Base-by-base conservation (phyloP, 1,139 yeast species). In the Blastobotrys illinoisensis region DNA sequence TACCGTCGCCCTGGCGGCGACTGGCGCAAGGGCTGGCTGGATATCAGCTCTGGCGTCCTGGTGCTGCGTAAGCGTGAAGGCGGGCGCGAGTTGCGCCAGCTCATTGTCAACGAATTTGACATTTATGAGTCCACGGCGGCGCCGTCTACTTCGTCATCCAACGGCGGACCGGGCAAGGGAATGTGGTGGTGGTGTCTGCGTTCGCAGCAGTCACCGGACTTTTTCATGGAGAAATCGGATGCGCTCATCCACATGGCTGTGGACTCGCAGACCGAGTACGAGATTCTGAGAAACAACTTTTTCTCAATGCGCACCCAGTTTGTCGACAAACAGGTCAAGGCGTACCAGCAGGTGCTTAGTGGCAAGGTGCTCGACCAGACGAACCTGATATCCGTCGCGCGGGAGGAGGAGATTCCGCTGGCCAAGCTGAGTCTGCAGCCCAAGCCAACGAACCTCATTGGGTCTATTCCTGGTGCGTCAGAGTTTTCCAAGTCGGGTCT, bases 271-370 rank as follows among this genome's bases (percentile, higher is more conserved):
- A 55, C 60, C 47, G 66, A 63, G 47, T 66, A 61, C 54, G 64
- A 64, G 40, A 51, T 57, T 46, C 57, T 69, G 47, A 57, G 70
- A 32, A 69, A 68, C 50, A 65, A 68, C 19, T 53, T 67, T 16
- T 67, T 57, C 56, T 63, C 72, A 7, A 56, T 68, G 18, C 60
- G 72, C 26, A 54, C 65, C 19, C 60, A 58, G 46, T 53, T 58
- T 1, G 56, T 54, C 19, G 64, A 58, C 50, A 58, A 54, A 43
- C 49, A 46, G 23, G 28, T 47, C 48, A 43, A 50, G 14, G 36
- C 52, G 9, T 26, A 46, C 32, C 51, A 51, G 5, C 46, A 47
- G 44, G 44, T 32, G 18, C 43, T 24, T 11, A 28, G 21, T 13
- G 44, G 19, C 18, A 46, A 24, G 40, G 44, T 32, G 19, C 18